A percentile compares a stretch with the other conserved stretches of the same genome.
Evolutionary conservation across 2,329 filamentous ascomycete genomes (phyloP).

Genomic region (Fusarium abutilonis): DNA sequence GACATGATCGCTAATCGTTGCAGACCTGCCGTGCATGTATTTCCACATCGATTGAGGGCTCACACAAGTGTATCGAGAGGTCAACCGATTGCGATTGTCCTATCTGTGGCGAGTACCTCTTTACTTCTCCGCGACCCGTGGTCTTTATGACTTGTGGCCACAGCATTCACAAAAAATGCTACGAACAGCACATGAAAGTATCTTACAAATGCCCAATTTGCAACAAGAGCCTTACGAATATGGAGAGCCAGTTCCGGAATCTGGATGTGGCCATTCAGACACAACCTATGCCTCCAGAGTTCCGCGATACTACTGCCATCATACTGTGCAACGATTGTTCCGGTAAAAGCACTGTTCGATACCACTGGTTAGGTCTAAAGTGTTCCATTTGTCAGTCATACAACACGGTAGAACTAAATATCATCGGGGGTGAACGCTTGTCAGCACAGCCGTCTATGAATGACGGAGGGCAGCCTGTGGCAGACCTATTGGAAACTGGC

Average conservation of each 20-base stretch:
- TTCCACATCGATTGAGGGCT: constrained; percentile 82
- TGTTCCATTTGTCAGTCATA: constrained; percentile 79
- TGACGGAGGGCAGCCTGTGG: constrained; percentile 36
- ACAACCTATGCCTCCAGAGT: constrained; percentile 93
- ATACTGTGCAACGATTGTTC: constrained; percentile 96
- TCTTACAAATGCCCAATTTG: constrained; percentile 98
- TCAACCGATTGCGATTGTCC: constrained; percentile 96
- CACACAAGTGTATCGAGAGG: constrained; percentile 93
- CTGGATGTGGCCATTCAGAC: constrained; percentile 85
- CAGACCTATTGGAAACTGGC: constrained; percentile 11
- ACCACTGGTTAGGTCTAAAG: constrained; percentile 95
- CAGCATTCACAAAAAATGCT: constrained; percentile 91
- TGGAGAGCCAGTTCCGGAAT: constrained; percentile 94
- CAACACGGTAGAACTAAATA: constrained; percentile 73
- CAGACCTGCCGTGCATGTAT: constrained; percentile 94
- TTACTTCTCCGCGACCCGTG: constrained; percentile 86
- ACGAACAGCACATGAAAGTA: constrained; percentile 84
- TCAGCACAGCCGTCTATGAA: constrained; percentile 42
- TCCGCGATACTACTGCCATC: constrained; percentile 79
- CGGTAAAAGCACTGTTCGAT: constrained; percentile 83
- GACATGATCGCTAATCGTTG: constrained; percentile 2
- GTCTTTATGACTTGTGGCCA: constrained; percentile 97
- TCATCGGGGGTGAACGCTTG: constrained; percentile 58
- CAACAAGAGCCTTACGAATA: constrained; percentile 95
- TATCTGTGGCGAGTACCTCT: constrained; percentile 96